Percentiles rank a stretch among this genome's conserved stretches.
phyloP scores from a whole-genome alignment of 176 grass and related monocot genomes.

The Eremochloa ophiuroides region DNA sequence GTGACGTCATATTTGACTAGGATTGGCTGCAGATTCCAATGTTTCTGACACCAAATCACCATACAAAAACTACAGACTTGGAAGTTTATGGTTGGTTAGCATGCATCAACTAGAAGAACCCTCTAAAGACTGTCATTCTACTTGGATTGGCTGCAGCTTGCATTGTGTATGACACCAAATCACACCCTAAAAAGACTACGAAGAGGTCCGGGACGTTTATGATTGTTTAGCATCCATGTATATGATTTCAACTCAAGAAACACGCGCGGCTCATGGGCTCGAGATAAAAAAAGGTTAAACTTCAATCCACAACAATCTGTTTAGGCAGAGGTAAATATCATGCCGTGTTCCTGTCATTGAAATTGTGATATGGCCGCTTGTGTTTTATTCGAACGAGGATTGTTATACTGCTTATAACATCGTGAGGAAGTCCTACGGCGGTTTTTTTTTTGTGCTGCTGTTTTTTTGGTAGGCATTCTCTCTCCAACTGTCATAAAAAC shows the following conservation, averaged over 20 bases:
- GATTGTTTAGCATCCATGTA: neutral
- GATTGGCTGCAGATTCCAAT: neutral
- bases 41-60: neutral
- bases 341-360: neutral
- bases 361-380: neutral
- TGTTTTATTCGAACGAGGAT: neutral
- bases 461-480: neutral
- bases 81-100: neutral
- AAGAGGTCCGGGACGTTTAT: neutral
- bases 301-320: neutral
- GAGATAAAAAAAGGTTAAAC: neutral
- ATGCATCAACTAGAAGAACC: neutral
- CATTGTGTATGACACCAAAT: neutral
- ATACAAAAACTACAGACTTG: neutral
- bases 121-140: neutral
- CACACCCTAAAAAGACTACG: neutral
- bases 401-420: neutral
- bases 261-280: neutral
- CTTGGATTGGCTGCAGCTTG: neutral
- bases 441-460: neutral
- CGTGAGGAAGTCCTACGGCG: neutral
- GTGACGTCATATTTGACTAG: neutral
- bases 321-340: neutral
- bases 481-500: neutral
- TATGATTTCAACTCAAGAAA: neutral